Evolutionary conservation across 306 rosid species (phyloP).

Genomic region (Dalbergia cultrata): DNA sequence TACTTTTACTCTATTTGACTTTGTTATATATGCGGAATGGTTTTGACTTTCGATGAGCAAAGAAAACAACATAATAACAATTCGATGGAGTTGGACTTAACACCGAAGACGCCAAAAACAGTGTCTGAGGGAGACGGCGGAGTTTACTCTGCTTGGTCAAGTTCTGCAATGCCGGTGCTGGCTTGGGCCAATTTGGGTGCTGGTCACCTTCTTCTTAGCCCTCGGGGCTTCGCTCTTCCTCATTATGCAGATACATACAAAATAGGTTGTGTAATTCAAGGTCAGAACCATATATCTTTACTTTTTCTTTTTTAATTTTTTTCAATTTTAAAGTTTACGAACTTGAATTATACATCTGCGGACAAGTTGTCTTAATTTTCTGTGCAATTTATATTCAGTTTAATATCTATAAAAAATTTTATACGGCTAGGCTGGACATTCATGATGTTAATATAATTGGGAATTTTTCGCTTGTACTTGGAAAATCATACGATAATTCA

Average conservation of each 20-base stretch:
- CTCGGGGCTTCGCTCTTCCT: conserved; percentile 78
- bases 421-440: no score
- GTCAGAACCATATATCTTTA: conserved; percentile 31
- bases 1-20: no score
- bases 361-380: no score
- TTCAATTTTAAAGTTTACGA: not conserved
- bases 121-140: conserved; percentile 70
- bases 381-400: no score
- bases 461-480: no score
- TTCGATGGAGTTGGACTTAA: conserved; percentile 51
- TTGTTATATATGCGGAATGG: not conserved
- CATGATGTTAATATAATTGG: no score
- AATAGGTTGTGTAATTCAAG: conserved; percentile 63
- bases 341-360: no score
- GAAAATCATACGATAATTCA: no score
- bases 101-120: conserved; percentile 49
- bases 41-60: not conserved
- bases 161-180: conserved; percentile 36
- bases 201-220: conserved; percentile 59
- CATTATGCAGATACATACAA: conserved; percentile 70
- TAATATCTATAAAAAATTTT: no score
- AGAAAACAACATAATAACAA: not conserved
- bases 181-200: conserved; percentile 57
- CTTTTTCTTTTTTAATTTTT: not conserved
- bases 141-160: conserved; percentile 63